Evolutionary conservation across 2,329 filamentous ascomycete genomes (phyloP), one percentile per base, ranked within the genome.

Genomic region (Mycogone perniciosa): DNA sequence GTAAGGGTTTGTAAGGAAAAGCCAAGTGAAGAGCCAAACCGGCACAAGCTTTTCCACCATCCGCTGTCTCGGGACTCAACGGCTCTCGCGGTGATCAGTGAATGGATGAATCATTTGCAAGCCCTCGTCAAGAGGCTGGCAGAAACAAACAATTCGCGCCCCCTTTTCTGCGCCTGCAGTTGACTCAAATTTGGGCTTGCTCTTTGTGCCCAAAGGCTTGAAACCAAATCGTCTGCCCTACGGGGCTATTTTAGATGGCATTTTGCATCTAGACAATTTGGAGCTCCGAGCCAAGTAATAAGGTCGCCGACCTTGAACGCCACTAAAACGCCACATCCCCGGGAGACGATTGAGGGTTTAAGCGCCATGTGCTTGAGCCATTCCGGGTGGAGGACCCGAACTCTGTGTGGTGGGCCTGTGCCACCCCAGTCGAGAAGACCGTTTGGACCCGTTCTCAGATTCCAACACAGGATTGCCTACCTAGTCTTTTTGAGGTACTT

Each of bases 1-100:
- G 20, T 3, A 20, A 20, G 20, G 20, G 20, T 20, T 20, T 20
- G 20, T 20, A 20, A 20, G 20, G 20, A 20, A 20, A 20, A 20
- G 20, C 20, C 20, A 20, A 20, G 20, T 20, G 20, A 20, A 20
- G 20, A 20, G 20, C 20, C 20, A 20, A 20, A 20, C 20, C 20
- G 20, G 20, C 20, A 20, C 20, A 20, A 20, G 20, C 2, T 20
- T 20, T n/a, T 41, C 43, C 29, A 42, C 42, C 45, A 45, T 40
- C 41, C 48, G 40, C 20, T 39, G 42, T 26, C 34, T 30, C 48
- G 42, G 48, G 48, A 45, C 35, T 20, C 20, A 27, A 29, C 47
- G 38, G 38, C 31, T 31, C 26, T 13, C 31, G 20, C 27, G 34
- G 30, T 34, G 33, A 8, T 11, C 7, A 35, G 7, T 35, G 33